Conservation (phyloP, 208 protist genomes). For the Balamuthia mandrillaris region DNA sequence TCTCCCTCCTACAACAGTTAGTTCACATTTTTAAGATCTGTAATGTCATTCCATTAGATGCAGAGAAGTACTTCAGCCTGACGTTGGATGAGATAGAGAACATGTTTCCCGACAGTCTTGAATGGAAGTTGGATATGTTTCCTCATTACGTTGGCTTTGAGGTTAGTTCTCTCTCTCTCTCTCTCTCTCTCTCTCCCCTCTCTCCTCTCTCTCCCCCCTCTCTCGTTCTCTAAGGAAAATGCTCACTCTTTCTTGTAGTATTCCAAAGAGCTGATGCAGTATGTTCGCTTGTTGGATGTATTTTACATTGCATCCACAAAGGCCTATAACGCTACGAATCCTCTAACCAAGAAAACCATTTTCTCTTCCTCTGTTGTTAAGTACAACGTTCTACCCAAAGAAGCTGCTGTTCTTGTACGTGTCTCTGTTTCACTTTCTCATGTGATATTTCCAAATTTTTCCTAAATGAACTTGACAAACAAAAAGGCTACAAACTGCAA, state of each 20-base stretch:
- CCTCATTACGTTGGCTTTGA: constrained; percentile 13
- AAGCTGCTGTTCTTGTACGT: not conserved
- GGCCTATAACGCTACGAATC: not conserved
- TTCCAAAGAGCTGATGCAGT: not conserved
- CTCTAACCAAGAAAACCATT: not conserved
- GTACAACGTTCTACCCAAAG: not conserved
- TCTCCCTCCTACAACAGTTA: not conserved
- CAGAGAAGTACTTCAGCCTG: not conserved
- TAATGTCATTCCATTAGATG: not conserved
- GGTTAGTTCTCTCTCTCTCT: not conserved
- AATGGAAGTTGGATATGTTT: not conserved
- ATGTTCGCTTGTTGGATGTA: not conserved
- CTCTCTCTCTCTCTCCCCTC: no score
- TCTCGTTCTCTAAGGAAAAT: no score
- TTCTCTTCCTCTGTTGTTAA: constrained; percentile 9
- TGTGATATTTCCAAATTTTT: no score
- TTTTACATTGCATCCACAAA: not conserved
- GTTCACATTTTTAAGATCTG: not conserved
- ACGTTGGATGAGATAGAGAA: not conserved
- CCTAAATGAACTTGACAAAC: no score
- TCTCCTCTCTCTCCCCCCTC: not conserved
- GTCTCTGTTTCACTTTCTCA: no score
- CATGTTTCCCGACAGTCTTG: not conserved
- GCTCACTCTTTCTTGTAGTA: not conserved
- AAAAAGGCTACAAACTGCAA: no score